phyloP scores from a whole-genome alignment of 78 protist genomes.

The Parvularia atlantis region DNA sequence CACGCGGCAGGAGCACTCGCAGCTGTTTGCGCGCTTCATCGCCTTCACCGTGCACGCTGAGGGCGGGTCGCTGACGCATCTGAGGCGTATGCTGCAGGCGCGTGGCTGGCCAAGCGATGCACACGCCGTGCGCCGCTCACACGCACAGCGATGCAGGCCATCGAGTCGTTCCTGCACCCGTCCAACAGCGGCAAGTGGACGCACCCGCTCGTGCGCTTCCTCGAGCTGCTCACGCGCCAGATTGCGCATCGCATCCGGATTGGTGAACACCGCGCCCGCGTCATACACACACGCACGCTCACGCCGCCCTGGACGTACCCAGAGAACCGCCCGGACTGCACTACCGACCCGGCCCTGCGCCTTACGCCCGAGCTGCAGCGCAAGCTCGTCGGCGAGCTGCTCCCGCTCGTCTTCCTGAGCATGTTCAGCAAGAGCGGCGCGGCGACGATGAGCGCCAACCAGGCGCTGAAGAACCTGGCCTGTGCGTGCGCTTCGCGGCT shows the following conservation, averaged over 20 bases:
- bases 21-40: not conserved
- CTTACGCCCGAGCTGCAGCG: not conserved
- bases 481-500: too few species aligned
- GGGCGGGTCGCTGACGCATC: not conserved
- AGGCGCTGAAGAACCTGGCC: constrained; percentile 7
- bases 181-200: constrained; percentile 25
- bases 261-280: not conserved
- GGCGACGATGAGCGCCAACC: not conserved
- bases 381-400: not conserved
- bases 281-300: not conserved
- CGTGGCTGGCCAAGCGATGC: not conserved
- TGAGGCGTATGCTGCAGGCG: not conserved
- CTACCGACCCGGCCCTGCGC: not conserved
- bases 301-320: not conserved
- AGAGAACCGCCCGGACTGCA: not conserved
- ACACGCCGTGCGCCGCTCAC: not conserved
- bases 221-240: not conserved
- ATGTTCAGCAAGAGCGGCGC: not conserved
- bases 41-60: not conserved
- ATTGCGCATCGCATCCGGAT: not conserved
- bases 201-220: not conserved
- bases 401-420: not conserved
- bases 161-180: constrained; percentile 30
- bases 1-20: not conserved
- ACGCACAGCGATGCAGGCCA: not conserved